Percentiles rank a stretch among this genome's conserved stretches.
phyloP scores from a whole-genome alignment of 202 grass and related monocot genomes.

The Brachypodium distachyon region DNA sequence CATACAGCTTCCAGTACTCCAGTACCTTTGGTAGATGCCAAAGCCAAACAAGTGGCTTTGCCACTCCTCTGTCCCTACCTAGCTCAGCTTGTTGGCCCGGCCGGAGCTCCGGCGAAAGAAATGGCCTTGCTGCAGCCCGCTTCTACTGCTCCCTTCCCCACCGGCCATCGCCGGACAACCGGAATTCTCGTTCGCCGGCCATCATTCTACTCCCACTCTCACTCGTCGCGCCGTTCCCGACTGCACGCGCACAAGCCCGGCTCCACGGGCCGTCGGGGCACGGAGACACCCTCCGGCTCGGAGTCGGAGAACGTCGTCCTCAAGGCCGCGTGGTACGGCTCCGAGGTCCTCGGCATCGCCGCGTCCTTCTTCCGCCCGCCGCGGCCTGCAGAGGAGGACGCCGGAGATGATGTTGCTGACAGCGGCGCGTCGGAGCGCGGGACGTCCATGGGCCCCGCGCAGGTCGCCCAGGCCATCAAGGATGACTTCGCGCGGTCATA shows the following conservation, averaged over 20 bases:
- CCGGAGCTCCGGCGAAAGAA: neutral
- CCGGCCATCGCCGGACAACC: too few species aligned
- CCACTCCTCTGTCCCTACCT: neutral
- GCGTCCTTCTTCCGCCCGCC: constrained; percentile 53
- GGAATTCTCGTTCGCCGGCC: too few species aligned
- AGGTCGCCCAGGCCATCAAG: constrained; percentile 69
- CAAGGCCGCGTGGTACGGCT: constrained; percentile 80
- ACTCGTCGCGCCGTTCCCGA: neutral
- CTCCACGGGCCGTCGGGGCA: neutral
- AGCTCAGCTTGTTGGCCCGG: neutral
- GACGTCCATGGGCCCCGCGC: neutral
- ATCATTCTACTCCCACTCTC: neutral
- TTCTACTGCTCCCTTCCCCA: neutral
- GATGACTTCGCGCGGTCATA: constrained; percentile 76
- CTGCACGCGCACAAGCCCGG: constrained; percentile 36
- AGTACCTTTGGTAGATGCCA: neutral
- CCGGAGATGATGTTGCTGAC: neutral
- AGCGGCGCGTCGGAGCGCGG: neutral
- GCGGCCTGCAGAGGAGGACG: neutral
- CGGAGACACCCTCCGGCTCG: constrained; percentile 32
- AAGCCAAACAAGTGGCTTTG: constrained; percentile 17
- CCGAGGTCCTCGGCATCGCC: constrained; percentile 78
- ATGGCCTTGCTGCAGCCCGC: constrained; percentile 38
- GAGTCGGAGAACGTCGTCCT: constrained; percentile 77
- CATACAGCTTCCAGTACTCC: neutral